Evolutionary conservation across 805 yeast species (phyloP), one percentile per base, ranked within the genome.

Genomic region (Hyphopichia homilentoma): DNA sequence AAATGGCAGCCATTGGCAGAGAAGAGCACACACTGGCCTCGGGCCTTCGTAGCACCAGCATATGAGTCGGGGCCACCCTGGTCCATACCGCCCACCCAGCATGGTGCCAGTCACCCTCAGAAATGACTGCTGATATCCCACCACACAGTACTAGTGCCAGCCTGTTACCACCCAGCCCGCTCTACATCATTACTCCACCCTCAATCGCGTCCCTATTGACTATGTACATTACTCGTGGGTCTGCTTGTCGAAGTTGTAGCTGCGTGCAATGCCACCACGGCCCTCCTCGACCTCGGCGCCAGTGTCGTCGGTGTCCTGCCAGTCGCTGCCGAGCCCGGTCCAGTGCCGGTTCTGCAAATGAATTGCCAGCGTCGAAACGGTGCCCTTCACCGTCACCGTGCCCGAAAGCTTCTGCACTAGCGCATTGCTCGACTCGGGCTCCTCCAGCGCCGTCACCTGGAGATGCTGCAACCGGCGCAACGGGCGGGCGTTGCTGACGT

Each of bases 311-410:
- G 52, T 59, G 1, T 51, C 41, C 6, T 49, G 44, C 58, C 68
- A 87, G 50, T 90, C 97, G 38, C 93, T 81, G 1, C 97, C 98
- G 21, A 90, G 64, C 1, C 98, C 98, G 0, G 80, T 76, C 97
- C 97, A 90, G 17, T 68, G 61, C 46, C 90, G 73, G 8, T 65
- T 68, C 46, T 87, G 95, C 32, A 90, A 64, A 40, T 72, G 73
- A 6, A 70, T 65, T 0, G 96, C 97, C 0, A 97, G 86, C 0
- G 97, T 89, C 0, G 97, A 88, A 0, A 86, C 81, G 0, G 96
- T 85, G 25, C 79, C 79, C 35, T 78, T 77, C 35, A 89, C 75
- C 0, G 83, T 69, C 4, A 89, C 69, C 2, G 79, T 61, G 33
- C 72, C 61, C 7, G 86, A 65, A 36, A 80, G 69, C 44, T 70